These are phyloP conservation scores for Tulasnella sp. DNA, from an alignment of 768 basidiomycete species.

Conservation along the genomic window DNA sequence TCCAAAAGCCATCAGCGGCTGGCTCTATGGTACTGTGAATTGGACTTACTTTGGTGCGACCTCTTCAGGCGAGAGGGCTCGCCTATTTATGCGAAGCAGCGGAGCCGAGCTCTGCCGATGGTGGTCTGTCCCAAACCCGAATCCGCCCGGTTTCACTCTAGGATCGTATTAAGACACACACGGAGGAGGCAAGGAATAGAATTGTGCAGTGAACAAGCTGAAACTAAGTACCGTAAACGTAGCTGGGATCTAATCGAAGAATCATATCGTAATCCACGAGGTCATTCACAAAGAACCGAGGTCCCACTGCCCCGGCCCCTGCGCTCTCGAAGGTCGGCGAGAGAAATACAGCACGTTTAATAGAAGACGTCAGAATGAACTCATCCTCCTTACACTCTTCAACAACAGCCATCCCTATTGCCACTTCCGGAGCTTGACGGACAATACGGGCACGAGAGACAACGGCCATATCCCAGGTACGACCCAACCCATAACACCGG, in stretches of 20 bases:
- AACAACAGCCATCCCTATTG: not conserved
- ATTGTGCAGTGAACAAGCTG: too few relatives aligned
- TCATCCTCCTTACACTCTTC: not conserved
- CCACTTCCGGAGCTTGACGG: not conserved
- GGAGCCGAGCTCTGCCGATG: not conserved
- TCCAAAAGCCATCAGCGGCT: too few relatives aligned
- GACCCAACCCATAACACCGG: too few relatives aligned
- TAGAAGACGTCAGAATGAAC: not conserved
- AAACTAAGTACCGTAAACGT: not conserved
- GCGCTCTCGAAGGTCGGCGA: not conserved
- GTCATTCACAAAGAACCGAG: not conserved
- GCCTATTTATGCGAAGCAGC: not conserved
- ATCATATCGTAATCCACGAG: slow-evolving; percentile 5
- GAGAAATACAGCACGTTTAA: not conserved
- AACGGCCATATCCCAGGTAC: not conserved
- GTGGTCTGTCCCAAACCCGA: not conserved
- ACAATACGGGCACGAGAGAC: not conserved
- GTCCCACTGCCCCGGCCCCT: not conserved
- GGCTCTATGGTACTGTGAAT: too few relatives aligned
- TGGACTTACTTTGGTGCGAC: too few relatives aligned
- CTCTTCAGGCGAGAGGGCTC: too few relatives aligned
- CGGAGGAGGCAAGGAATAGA: not conserved
- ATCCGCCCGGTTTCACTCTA: not conserved
- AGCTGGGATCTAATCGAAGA: not conserved
- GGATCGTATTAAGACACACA: not conserved